Evolutionary conservation across 106 monocot species (phyloP).

Genomic region (Dendrobium catenatum): DNA sequence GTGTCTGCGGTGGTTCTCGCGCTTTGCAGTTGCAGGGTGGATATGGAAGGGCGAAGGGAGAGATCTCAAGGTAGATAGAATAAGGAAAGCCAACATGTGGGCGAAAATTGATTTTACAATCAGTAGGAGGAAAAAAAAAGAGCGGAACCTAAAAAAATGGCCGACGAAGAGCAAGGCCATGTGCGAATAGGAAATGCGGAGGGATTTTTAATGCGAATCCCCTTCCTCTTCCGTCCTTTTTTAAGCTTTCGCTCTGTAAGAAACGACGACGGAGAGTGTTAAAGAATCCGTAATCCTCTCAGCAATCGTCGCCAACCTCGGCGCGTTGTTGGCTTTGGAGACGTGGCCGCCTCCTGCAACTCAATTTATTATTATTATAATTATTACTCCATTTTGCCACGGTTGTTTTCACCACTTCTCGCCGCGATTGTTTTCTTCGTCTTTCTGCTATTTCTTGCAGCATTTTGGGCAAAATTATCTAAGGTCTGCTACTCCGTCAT

Average conservation of each 20-base stretch:
- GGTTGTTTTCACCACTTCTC: no score
- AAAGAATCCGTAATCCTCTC: background rate
- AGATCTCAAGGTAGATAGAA: slow-evolving; percentile 13
- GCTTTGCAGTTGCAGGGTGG: background rate
- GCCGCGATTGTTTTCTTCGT: no score
- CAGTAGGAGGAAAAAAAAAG: slow-evolving; percentile 11
- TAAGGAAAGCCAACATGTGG: slow-evolving; percentile 36
- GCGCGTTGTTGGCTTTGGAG: background rate
- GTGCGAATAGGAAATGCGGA: slow-evolving; percentile 13
- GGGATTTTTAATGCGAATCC: slow-evolving; percentile 1
- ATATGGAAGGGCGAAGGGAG: background rate
- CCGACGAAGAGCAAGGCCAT: slow-evolving; percentile 17
- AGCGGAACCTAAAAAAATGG: slow-evolving; percentile 12
- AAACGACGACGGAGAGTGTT: background rate
- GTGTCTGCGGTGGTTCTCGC: background rate
- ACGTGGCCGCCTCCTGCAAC: background rate
- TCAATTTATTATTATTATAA: background rate
- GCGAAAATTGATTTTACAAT: slow-evolving; percentile 22
- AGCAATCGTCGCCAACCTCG: background rate
- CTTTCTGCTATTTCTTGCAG: no score
- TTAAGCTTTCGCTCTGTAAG: background rate
- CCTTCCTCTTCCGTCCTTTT: background rate
- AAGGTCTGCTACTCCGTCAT: no score
- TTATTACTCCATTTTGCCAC: no score
- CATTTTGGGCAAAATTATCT: no score